Conservation (phyloP, 352 stramenopile genomes). For the Phytophthora fragariae region DNA sequence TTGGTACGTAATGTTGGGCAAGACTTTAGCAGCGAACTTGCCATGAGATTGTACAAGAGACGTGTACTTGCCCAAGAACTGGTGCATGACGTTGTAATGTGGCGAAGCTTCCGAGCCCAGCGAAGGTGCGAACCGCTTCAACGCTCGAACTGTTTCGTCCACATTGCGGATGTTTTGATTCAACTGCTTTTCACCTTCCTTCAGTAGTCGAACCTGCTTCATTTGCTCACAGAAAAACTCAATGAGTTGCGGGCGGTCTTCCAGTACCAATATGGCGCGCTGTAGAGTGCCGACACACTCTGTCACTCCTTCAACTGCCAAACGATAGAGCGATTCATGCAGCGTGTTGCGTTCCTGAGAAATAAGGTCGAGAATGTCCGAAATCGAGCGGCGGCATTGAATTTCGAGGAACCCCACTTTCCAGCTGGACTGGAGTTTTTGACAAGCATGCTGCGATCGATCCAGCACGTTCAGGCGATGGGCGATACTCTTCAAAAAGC, state of each 20-base stretch:
- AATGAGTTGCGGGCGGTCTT: conserved; percentile 76
- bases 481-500: conserved; percentile 53
- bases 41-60: conserved; percentile 54
- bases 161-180: conserved; percentile 77
- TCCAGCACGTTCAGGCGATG: conserved; percentile 52
- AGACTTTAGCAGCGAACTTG: conserved; percentile 73
- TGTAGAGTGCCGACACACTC: conserved; percentile 59
- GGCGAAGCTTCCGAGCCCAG: conserved; percentile 36
- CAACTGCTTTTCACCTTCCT: conserved; percentile 64
- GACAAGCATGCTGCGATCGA: conserved; percentile 61
- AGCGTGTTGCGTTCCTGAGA: conserved; percentile 52
- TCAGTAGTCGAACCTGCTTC: conserved; percentile 59
- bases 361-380: conserved; percentile 71
- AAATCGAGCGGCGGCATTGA: conserved; percentile 67
- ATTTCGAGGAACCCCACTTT: conserved; percentile 81
- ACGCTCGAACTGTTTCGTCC: conserved; percentile 61
- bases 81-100: conserved; percentile 63
- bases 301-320: conserved; percentile 44
- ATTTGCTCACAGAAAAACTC: conserved; percentile 80
- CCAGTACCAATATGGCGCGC: conserved; percentile 52
- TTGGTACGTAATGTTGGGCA: conserved; percentile 76
- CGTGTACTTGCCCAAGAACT: conserved; percentile 56
- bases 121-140: conserved; percentile 54
- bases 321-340: conserved; percentile 45
- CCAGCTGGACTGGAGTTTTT: conserved; percentile 75